Percentiles rank a stretch among this genome's conserved stretches.
phyloP scores from a whole-genome alignment of 2,329 filamentous ascomycete species.

The Pyrenophora graminea region DNA sequence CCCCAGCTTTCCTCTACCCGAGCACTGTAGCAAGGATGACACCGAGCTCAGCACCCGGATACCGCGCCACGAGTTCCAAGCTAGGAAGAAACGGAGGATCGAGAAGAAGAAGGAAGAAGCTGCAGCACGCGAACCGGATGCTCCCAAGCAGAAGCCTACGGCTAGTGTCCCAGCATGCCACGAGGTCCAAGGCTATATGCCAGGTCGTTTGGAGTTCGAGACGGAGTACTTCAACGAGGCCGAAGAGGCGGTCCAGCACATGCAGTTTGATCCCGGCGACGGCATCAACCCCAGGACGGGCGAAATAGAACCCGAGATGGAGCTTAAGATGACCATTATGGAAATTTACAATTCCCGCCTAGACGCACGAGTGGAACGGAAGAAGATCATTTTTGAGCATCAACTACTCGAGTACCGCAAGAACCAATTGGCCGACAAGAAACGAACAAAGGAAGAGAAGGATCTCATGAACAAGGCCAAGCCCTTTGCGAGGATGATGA shows the following conservation, averaged over 20 bases:
- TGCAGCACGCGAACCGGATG: slow-evolving; percentile 79
- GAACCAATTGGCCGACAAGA: slow-evolving; percentile 88
- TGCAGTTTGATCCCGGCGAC: slow-evolving; percentile 97
- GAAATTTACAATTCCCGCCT: slow-evolving; percentile 95
- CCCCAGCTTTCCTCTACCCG: slow-evolving; percentile 80
- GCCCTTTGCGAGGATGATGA: slow-evolving; percentile 97
- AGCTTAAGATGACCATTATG: slow-evolving; percentile 96
- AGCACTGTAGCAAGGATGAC: slow-evolving; percentile 81
- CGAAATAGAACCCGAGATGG: slow-evolving; percentile 91
- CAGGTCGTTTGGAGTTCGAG: slow-evolving; percentile 94
- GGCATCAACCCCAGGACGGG: slow-evolving; percentile 83
- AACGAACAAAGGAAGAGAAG: slow-evolving; percentile 90
- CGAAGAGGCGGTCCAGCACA: slow-evolving; percentile 95
- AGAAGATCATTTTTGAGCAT: slow-evolving; percentile 96
- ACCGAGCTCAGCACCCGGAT: slow-evolving; percentile 77
- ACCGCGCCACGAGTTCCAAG: slow-evolving; percentile 89
- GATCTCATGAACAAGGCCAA: slow-evolving; percentile 92
- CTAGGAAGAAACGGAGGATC: slow-evolving; percentile 88
- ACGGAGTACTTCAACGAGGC: slow-evolving; percentile 97
- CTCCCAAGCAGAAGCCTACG: slow-evolving; percentile 93
- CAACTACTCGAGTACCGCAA: slow-evolving; percentile 91
- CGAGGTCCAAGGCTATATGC: slow-evolving; percentile 99
- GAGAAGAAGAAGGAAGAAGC: slow-evolving; percentile 87
- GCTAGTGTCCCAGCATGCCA: slow-evolving; percentile 95
- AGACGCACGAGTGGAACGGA: slow-evolving; percentile 88